Base-by-base conservation (phyloP, 352 stramenopile species). In the Plasmopara viticola region DNA sequence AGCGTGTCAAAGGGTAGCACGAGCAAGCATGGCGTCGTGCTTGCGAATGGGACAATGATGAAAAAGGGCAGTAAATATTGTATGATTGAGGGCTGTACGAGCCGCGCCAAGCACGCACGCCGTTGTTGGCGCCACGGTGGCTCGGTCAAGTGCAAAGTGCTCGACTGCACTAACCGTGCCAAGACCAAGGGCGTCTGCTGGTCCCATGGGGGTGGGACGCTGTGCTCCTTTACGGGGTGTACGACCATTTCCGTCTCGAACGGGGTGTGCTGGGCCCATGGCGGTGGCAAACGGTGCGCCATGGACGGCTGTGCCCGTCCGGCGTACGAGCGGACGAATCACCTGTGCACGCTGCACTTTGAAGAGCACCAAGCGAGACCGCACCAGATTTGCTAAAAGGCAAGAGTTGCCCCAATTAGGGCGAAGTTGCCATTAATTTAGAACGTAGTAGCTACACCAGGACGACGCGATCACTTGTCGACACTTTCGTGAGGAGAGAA, bases 201-300 rank as follows among this genome's bases (percentile, higher is more conserved):
- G 74, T 81, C 68, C 13, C 74, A 85, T 53, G 74, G 74, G 14
- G 74, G 74, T 20, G 74, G 74, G 42, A 85, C 68, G 9, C 51
- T 73, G 12, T 85, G 74, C 53, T 74, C 68, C 0, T 70, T 73
- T 51, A 48, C 37, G 9, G 58, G 62, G 9, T 85, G 74, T 44
- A 57, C 55, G 5, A 80, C 66, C 6, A 80, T 78, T 53, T 65
- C 69, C 4, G 70, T 83, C 40, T 83, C 72, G 4, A 86, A 86
- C 35, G 70, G 74, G 13, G 66, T 79, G 2, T 84, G 74, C 54
- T 81, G 72, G 70, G 72, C 74, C 20, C 86, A 95, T 56, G 86
- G 86, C 15, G 86, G 86, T 28, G 86, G 86, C 54, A 91, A 90
- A 68, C 82, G 86, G 50, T 95, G 86, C 59, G 52, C 52, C 3